Evolutionary conservation across 73 alveolate genomes (phyloP).

Genomic region (Loxodes magnus): DNA sequence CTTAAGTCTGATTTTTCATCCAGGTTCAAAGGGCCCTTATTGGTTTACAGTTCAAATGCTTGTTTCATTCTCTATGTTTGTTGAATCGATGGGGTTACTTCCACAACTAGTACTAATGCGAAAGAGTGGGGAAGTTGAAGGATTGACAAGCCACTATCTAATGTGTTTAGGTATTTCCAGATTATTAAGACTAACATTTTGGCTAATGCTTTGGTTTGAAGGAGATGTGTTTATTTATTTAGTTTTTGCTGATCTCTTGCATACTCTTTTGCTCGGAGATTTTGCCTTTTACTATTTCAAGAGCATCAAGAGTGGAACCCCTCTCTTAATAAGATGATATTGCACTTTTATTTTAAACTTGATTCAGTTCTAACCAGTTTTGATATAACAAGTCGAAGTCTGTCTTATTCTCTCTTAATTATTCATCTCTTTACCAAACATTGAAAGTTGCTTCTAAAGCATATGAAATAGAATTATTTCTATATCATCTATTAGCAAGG

Average conservation of each 20-base stretch:
- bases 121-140: slow-evolving; percentile 24
- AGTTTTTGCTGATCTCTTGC: slow-evolving; percentile 35
- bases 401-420: no score
- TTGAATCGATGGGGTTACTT: slow-evolving; percentile 36
- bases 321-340: no score
- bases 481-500: no score
- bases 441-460: no score
- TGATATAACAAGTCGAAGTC: no score
- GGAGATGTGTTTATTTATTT: slow-evolving; percentile 24
- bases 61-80: slow-evolving; percentile 41
- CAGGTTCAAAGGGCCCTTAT: slow-evolving; percentile 27
- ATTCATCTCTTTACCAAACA: no score
- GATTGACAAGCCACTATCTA: slow-evolving; percentile 28
- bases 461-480: no score
- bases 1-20: slow-evolving; percentile 26
- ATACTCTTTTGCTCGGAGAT: slow-evolving; percentile 18
- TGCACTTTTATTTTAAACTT: no score
- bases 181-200: slow-evolving; percentile 26
- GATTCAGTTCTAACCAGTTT: no score
- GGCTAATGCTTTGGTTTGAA: slow-evolving; percentile 25
- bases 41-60: slow-evolving; percentile 35
- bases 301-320: slow-evolving; percentile 19
- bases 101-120: slow-evolving; percentile 37
- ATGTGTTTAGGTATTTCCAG: slow-evolving; percentile 30
- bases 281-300: slow-evolving; percentile 22